Base-by-base conservation (phyloP, 345 rosid species). In the Aethionema arabicum region DNA sequence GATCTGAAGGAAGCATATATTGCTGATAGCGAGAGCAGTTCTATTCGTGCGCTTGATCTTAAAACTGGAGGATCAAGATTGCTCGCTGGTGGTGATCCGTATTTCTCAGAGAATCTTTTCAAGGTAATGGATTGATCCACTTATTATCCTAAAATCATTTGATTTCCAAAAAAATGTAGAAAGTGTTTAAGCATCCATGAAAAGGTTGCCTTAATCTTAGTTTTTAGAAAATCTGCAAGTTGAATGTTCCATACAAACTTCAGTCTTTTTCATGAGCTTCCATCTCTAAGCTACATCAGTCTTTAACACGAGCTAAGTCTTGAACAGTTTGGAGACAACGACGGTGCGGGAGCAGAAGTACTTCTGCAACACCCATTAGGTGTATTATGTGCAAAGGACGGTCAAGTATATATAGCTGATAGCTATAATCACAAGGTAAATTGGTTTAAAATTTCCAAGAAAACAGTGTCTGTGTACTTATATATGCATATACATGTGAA, bases 21-120 rank as follows among this genome's bases (percentile, higher is more conserved):
- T 63, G 98, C 92, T 63, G 98, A 91, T 70, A 91, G 98, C 57
- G 98, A 91, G 79, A 91, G 96, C 66, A 91, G 98, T 82, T 91
- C 98, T 62, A 78, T 91, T 64, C 85, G 96, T 57, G 89, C 83
- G 49, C 74, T 91, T 78, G 82, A 82, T 82, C 82, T 91, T 37
- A 83, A 78, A 71, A 83, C 98, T 32, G 88, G 92, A 69, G 96
- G 96, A 56, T 84, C 98, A 41, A 80, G 90, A 79, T 79, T 81
- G 69, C 83, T 91, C 15, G 92, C 76, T 44, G 98, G 96, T 63
- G 98, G 98, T 56, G 96, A 91, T 65, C 84, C 95, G 4, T 51
- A 82, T 68, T 80, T 91, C 69, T 63, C 96, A 1, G 96, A 88
- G 14, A 91, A 91, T 68, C 84, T 91, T 76, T 88, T 91, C 47